Evolutionary conservation across 169 alveolate species (phyloP).

Genomic region (Plasmodium adleri): DNA sequence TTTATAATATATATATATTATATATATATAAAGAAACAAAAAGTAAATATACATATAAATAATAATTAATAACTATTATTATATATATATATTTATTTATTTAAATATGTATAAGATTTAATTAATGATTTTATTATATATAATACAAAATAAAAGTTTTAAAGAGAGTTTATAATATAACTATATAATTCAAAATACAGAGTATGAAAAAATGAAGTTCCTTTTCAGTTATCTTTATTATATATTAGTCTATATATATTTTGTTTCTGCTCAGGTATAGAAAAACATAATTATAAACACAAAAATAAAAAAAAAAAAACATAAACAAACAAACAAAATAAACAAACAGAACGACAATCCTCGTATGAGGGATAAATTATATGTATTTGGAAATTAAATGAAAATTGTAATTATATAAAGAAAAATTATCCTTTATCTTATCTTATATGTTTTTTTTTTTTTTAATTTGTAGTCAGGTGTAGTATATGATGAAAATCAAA

Average conservation of each 20-base stretch:
- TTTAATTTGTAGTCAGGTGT: slow-evolving; percentile 36
- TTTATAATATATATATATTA: too few relatives aligned
- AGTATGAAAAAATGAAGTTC: slow-evolving; percentile 28
- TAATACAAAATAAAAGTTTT: too few relatives aligned
- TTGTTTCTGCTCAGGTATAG: slow-evolving; percentile 58
- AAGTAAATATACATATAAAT: too few relatives aligned
- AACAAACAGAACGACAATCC: background rate
- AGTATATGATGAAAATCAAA: slow-evolving; percentile 73
- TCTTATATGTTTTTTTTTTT: background rate
- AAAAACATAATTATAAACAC: background rate
- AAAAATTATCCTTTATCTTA: background rate
- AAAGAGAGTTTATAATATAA: background rate
- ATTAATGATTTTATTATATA: background rate
- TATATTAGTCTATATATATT: slow-evolving; percentile 18
- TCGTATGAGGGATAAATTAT: too few relatives aligned
- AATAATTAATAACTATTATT: too few relatives aligned
- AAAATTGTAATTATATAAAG: too few relatives aligned
- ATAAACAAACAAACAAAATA: background rate
- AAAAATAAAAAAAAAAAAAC: background rate
- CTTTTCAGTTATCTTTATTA: slow-evolving; percentile 18
- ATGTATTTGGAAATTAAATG: too few relatives aligned
- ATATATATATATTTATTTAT: too few relatives aligned
- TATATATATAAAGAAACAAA: too few relatives aligned
- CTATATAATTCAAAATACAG: slow-evolving; percentile 24
- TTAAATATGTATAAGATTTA: background rate